phyloP scores from a whole-genome alignment of 2,329 filamentous ascomycete species.

The Xylogone sp. region DNA sequence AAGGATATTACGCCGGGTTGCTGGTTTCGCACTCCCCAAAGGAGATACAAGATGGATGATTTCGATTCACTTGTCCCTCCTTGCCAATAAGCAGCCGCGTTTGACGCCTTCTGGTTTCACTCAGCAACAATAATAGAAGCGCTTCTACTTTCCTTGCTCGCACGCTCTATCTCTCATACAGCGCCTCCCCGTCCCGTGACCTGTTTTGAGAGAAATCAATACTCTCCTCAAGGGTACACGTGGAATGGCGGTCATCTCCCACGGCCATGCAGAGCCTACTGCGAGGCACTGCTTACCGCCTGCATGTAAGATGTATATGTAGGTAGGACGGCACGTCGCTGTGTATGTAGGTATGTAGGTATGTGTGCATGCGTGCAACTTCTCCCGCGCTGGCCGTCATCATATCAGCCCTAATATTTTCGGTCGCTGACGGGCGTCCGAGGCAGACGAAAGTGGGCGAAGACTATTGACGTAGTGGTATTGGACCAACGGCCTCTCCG shows the following conservation, averaged over 20 bases:
- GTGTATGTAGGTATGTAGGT: background rate
- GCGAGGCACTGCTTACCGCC: background rate
- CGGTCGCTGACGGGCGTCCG: background rate
- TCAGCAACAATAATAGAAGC: background rate
- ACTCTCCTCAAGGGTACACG: too few relatives aligned
- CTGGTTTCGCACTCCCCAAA: background rate
- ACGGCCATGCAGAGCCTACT: background rate
- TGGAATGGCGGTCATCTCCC: too few relatives aligned
- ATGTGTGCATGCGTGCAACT: background rate
- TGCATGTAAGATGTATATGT: background rate
- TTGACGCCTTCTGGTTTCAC: background rate
- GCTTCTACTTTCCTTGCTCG: too few relatives aligned
- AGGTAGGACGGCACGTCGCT: too few relatives aligned
- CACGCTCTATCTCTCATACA: too few relatives aligned
- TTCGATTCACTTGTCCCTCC: background rate
- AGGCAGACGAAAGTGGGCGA: background rate
- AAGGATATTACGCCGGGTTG: background rate
- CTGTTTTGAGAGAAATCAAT: too few relatives aligned
- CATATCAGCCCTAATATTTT: background rate
- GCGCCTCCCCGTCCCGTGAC: too few relatives aligned
- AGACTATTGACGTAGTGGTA: background rate
- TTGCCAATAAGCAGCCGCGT: background rate
- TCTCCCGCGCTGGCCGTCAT: background rate
- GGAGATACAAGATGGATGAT: background rate
- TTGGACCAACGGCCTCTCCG: too few relatives aligned